Base-by-base conservation (phyloP, 352 stramenopile species). In the Globisporangium camurandrum region DNA sequence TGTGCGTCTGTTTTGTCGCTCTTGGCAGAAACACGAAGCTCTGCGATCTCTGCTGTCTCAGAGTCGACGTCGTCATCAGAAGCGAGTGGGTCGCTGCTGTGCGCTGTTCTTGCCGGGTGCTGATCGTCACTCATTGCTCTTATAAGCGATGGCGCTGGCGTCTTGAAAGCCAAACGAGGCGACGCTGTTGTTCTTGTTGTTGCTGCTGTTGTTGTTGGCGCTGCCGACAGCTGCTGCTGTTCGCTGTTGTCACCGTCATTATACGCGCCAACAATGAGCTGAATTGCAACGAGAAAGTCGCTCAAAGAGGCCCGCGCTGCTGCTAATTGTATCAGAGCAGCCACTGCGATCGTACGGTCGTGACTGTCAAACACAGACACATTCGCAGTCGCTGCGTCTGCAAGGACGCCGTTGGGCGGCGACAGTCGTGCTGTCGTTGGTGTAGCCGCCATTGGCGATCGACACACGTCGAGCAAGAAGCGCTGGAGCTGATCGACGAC, bases 281-380 rank as follows among this genome's bases (percentile, higher is more conserved):
- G 57, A 1, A 92, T 10, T 3, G 77, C 67, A 11, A 78, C 20
- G 4, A 92, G 54, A 11, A 87, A 83, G 39, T 86, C 75, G 1
- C 63, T 54, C 3, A 87, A 45, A 0, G 75, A 85, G 10, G 63
- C 72, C 0, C 61, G 70, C 0, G 75, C 75, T 0, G 61, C 69
- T 14, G 77, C 77, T 1, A 92, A 57, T 30, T 71, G 64, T 36
- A 88, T 54, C 11, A 92, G 54, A 1, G 62, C 64, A 45, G 76
- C 77, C 16, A 85, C 56, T 7, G 77, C 77, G 26, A 67, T 63
- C 0, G 75, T 86, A 8, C 66, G 66, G n/a, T 70, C 62, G 0
- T 46, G 24, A 1, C 74, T 46, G 37, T 78, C 70, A 19, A 64
- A 33, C n/a, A n/a, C n/a, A n/a, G n/a, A n/a, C n/a, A n/a, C n/a